Evolutionary conservation across 306 rosid genomes (phyloP).

Genomic region (Trifolium fragiferum): DNA sequence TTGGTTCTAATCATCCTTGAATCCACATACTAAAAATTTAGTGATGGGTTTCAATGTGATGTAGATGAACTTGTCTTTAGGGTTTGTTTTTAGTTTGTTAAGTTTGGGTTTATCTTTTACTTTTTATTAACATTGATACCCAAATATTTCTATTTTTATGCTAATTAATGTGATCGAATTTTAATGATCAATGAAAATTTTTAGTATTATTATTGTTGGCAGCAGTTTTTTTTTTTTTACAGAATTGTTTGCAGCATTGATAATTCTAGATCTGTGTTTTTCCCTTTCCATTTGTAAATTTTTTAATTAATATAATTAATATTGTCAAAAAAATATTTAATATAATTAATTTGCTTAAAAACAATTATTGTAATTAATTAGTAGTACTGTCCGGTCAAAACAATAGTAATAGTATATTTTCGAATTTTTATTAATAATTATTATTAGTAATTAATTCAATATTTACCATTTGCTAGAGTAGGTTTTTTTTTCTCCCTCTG

Average conservation of each 20-base stretch:
- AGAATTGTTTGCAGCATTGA: too few relatives aligned
- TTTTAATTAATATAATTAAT: too few relatives aligned
- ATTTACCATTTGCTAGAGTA: too few relatives aligned
- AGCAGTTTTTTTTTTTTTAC: too few relatives aligned
- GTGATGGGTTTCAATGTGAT: slow-evolving; percentile 48
- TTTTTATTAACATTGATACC: slow-evolving; percentile 39
- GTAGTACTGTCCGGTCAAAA: too few relatives aligned
- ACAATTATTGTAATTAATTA: too few relatives aligned
- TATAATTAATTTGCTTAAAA: too few relatives aligned
- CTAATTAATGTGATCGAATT: slow-evolving; percentile 41
- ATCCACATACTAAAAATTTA: slow-evolving; percentile 23
- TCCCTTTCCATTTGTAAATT: neutral
- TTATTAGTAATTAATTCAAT: too few relatives aligned
- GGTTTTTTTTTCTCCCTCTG: too few relatives aligned
- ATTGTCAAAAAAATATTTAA: too few relatives aligned
- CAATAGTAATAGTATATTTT: too few relatives aligned
- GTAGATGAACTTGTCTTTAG: slow-evolving; percentile 32
- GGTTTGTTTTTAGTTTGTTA: neutral
- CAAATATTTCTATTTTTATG: neutral
- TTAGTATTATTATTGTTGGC: neutral
- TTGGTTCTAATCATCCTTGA: slow-evolving; percentile 47
- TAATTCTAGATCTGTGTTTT: neutral
- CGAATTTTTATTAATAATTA: too few relatives aligned
- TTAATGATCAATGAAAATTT: slow-evolving; percentile 43
- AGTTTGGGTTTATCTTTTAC: slow-evolving; percentile 30